Evolutionary conservation across 2,329 filamentous ascomycete species (phyloP), one percentile per base, ranked within the genome.

Genomic region (Hirsutella minnesotensis): DNA sequence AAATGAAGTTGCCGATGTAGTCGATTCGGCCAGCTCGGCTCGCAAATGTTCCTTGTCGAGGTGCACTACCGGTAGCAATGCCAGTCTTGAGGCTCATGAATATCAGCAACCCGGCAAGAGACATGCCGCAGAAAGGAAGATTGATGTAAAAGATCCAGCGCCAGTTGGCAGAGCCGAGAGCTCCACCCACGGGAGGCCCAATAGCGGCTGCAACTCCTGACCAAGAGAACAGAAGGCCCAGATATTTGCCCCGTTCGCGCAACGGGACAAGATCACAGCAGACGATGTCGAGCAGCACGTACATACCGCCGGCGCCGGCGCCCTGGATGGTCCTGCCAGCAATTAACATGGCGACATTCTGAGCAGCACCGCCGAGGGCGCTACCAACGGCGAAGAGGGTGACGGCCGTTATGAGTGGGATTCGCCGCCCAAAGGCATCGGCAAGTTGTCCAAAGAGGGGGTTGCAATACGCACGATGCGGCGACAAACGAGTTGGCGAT

Each of bases 351-450:
- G 48, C 51, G 1, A 54, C 57, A 9, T 44, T 64, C 0, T 49
- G 60, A 0, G 74, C 67, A 0, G 62, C 68, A 1, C 70, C 74
- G 30, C 59, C 64, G 9, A 79, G 58, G 0, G 63, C 69, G 46
- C 71, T 73, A 0, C 74, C 74, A 1, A 76, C 47, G 1, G 57
- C 58, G 49, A 75, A 75, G 7, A 73, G 47, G 15, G 54, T 56
- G 1, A 72, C 58, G 2, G 64, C 51, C 2, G 49, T 27, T 0
- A 72, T 51, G 3, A 59, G 54, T 4, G 61, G 50, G 42, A 54
- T 62, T 20, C 67, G 61, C 2, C 72, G 60, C 12, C 74, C 72
- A 43, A 68, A 73, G n/a, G 74, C 58, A 46, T 73, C 61, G 16
- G 65, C 58, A 0, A 70, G 42, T 48, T 73, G 68, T 3, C 67